Evolutionary conservation across 2,329 filamentous ascomycete genomes (phyloP), one percentile per base, ranked within the genome.

Genomic region (Claviceps purpurea): DNA sequence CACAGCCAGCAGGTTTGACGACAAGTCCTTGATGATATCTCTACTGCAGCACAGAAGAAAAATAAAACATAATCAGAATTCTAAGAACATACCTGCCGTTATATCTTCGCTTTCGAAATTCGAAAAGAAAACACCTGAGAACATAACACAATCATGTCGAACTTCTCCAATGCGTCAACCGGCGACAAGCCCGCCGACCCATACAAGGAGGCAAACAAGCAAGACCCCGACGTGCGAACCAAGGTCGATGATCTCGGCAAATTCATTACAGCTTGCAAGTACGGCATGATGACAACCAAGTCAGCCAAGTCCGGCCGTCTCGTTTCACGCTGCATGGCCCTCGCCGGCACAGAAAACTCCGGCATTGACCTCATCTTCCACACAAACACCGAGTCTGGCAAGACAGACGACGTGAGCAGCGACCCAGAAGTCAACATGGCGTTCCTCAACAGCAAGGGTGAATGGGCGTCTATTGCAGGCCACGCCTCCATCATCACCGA

Each of bases 401-500:
- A 95, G 76, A 89, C 87, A 5, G 78, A 88, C 66, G 89, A 95
- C 62, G 76, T 95, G 43, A 74, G 79, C 52, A 73, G 74, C 52
- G 83, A 94, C 66, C 73, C 83, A 0, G 78, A 87, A 59, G 77
- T 89, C 71, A 94, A 95, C 72, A 76, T 95, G 57, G 79, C 84
- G 47, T 95, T 95, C 74, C 75, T 91, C 59, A 85, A 85, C 65
- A 67, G 69, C 57, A 79, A 79, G 2, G 87, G 89, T 59, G 83
- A 91, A 66, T 95, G 89, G 89, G 89, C 89, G 0, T 93, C 87
- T 2, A 73, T 95, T 56, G 85, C 85, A n/a, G 89, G 89, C 49
- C 75, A 73, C 1, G 83, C 87, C 1, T 72, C 70, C 26, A 75
- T 95, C 59, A 72, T 85, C 60, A 85, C 84, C 14, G 84, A 91